Evolutionary conservation across 768 basidiomycete genomes (phyloP), one percentile per base, ranked within the genome.

Genomic region (Psilocybe tampanensis): DNA sequence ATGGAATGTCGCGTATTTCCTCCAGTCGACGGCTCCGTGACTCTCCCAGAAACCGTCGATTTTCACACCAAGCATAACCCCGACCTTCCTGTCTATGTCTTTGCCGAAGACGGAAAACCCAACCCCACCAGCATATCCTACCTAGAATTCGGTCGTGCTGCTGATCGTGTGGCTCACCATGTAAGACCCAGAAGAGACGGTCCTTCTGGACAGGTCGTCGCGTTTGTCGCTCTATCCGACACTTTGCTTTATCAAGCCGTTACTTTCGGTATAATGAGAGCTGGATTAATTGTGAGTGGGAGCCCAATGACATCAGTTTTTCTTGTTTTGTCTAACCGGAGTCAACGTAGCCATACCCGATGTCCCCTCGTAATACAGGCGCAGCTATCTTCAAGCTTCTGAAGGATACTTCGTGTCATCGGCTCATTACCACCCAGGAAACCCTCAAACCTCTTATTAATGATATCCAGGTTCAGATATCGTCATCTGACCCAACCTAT

Each of bases 141-240:
- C 49, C 58, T 78, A 2, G 78, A 82, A 50, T 82, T 82, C 61
- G 73, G 72, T n/a, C 73, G 74, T 12, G 81, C 80, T 13, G 70
- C 70, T 22, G 75, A 81, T 48, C 72, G 80, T 8, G 65, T 74
- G 19, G 78, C 79, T 0, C 75, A 76, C 55, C 56, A 64, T 29
- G 33, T 81, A 6, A 66, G 74, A 15, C 78, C 78, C 0, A 54
- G 53, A 12, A 57, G 63, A 53, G 54, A 13, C 64, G 73, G 8
- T 34, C 42, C 22, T 63, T 73, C 8, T 41, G 56, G 70, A 9
- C 61, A 66, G 19, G 69, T 78, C 4, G 56, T 80, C 1, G 76
- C 72, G 0, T 56, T 81, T 15, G 64, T 80, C 8, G 72, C 72
- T 3, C 66, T 71, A 13, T 64, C 73, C 0, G 67, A 73, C 47